Evolutionary conservation across 1,284 basidiomycete genomes (phyloP).

Genomic region (Chondrostereum purpureum): DNA sequence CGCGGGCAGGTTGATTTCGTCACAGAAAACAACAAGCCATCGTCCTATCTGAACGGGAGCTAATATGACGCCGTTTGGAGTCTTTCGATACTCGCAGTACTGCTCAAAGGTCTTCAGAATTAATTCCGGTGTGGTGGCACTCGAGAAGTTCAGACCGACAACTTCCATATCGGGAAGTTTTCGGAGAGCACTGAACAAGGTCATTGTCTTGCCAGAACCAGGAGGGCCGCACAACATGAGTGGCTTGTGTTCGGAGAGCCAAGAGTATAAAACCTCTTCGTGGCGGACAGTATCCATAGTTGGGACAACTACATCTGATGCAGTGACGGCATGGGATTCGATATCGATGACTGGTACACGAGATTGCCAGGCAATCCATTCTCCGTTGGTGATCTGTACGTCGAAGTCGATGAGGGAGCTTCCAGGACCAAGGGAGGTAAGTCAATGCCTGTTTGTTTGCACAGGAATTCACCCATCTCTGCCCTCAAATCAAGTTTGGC

Average conservation of each 20-base stretch:
- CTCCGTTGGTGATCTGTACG: conserved; percentile 79
- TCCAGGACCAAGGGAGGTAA: conserved; percentile 71
- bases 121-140: conserved; percentile 95
- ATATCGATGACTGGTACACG: conserved; percentile 94
- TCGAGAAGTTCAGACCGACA: conserved; percentile 98
- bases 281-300: conserved; percentile 99
- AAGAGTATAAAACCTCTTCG: conserved; percentile 97
- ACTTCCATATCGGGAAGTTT: conserved; percentile 99
- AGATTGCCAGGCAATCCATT: conserved; percentile 91
- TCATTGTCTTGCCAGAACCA: conserved; percentile 99
- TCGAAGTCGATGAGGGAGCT: conserved; percentile 94
- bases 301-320: conserved; percentile 95
- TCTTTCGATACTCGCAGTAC: conserved; percentile 99
- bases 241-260: conserved; percentile 98
- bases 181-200: conserved; percentile 95
- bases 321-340: conserved; percentile 92
- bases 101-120: conserved; percentile 99
- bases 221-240: conserved; percentile 98
- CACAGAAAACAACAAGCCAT: conserved; percentile 99
- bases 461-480: conserved; percentile 85
- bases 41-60: conserved; percentile 93
- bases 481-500: conserved; percentile 86
- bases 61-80: conserved; percentile 92
- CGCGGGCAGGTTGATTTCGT: conserved; percentile 98
- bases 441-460: conserved; percentile 84